Evolutionary conservation across 2,329 filamentous ascomycete genomes (phyloP).

Genomic region (Diaporthe ampelina): DNA sequence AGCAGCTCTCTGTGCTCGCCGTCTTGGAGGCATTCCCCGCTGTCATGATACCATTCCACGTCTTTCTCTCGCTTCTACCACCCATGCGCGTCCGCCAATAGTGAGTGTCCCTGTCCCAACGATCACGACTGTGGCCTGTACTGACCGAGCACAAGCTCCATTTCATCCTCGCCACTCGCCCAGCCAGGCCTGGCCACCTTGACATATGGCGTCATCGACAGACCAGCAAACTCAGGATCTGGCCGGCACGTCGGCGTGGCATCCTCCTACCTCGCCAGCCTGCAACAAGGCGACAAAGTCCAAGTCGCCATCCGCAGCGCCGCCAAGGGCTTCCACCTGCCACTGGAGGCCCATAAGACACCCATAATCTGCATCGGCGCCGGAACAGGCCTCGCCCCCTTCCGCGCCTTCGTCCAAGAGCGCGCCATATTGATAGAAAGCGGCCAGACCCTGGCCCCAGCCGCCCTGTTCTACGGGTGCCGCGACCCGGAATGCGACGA

Average conservation of each 20-base stretch:
- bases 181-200: conserved; percentile 71
- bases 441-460: conserved; percentile 76
- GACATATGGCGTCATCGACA: conserved; percentile 77
- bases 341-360: conserved; percentile 57
- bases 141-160: conserved; percentile 59
- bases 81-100: conserved; percentile 86
- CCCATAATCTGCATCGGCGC: conserved; percentile 67
- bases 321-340: conserved; percentile 63
- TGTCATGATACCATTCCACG: conserved; percentile 61
- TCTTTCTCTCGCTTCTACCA: conserved; percentile 80
- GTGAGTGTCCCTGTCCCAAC: conserved; percentile 55
- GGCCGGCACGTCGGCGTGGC: conserved; percentile 71
- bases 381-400: conserved; percentile 72
- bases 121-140: neutral
- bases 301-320: conserved; percentile 64
- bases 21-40: neutral
- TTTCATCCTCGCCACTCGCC: conserved; percentile 79
- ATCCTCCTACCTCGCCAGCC: conserved; percentile 69
- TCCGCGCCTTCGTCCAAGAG: conserved; percentile 74
- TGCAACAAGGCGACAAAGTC: conserved; percentile 59
- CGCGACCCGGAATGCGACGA: conserved; percentile 53
- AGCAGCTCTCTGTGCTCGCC: conserved; percentile 52
- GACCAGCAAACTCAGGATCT: conserved; percentile 64
- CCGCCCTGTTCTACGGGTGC: conserved; percentile 59
- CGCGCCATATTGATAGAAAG: conserved; percentile 67